These are phyloP conservation scores for Hypoxylon crocopeplum DNA, from an alignment of 495 filamentous ascomycete species.

Conservation along the genomic window DNA sequence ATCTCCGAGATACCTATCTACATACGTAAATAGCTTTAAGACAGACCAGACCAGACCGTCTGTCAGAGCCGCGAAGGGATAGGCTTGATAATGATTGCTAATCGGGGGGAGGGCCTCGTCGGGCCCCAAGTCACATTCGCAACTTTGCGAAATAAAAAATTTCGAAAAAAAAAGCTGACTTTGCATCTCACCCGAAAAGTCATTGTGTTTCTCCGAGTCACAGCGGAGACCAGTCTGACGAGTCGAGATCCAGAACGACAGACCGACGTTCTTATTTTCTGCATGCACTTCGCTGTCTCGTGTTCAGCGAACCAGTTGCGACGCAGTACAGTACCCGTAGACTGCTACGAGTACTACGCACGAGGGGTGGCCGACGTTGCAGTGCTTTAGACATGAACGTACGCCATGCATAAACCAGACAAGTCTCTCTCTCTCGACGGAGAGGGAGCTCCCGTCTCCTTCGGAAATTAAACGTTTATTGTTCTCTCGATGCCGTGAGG, in stretches of 20 bases:
- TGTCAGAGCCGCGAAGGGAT: slow-evolving; percentile 8
- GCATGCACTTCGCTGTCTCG: slow-evolving; percentile 1
- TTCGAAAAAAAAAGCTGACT: too few relatives aligned
- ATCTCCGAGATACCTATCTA: slow-evolving; percentile 2
- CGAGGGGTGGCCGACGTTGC: slow-evolving; percentile 24
- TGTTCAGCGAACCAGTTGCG: slow-evolving; percentile 16
- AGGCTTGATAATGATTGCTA: slow-evolving; percentile 1
- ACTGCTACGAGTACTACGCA: slow-evolving; percentile 16
- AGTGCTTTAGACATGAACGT: slow-evolving; percentile 17
- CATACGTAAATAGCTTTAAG: too few relatives aligned
- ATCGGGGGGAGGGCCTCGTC: not conserved
- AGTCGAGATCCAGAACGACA: slow-evolving; percentile 4
- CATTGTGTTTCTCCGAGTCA: not conserved
- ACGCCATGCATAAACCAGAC: slow-evolving; percentile 18
- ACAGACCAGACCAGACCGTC: not conserved
- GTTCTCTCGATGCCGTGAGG: not conserved
- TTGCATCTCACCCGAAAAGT: not conserved
- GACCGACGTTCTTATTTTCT: slow-evolving; percentile 15
- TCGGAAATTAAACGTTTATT: slow-evolving; percentile 26
- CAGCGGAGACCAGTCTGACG: not conserved
- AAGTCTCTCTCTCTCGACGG: not conserved
- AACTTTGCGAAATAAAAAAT: not conserved
- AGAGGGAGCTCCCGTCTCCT: slow-evolving; percentile 9
- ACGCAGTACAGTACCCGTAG: not conserved
- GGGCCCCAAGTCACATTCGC: not conserved